Percentiles rank a stretch among this genome's conserved stretches.
phyloP scores from a whole-genome alignment of 345 rosid species.

The Aegle marmelos region DNA sequence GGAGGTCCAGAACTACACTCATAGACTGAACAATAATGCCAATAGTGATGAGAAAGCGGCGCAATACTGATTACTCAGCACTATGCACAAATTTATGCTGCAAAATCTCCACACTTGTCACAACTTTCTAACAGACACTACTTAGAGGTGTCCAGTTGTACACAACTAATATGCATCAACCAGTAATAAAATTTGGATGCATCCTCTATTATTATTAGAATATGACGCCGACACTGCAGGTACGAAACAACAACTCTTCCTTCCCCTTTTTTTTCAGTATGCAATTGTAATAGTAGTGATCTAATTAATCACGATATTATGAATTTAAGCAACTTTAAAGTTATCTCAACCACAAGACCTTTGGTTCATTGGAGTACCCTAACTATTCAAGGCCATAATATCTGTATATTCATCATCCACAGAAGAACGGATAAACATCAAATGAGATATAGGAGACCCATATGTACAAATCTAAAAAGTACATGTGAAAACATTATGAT shows the following conservation, averaged over 20 bases:
- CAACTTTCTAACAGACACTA: not conserved
- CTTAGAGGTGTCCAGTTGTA: too few relatives aligned
- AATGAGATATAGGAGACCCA: not conserved
- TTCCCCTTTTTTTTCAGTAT: too few relatives aligned
- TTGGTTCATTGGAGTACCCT: not conserved
- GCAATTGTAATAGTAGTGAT: too few relatives aligned
- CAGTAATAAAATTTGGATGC: not conserved
- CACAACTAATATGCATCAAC: not conserved
- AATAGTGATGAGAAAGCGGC: not conserved
- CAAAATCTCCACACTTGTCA: too few relatives aligned
- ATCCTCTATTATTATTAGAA: not conserved
- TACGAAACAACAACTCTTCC: not conserved
- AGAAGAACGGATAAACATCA: not conserved
- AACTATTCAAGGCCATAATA: not conserved
- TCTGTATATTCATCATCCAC: not conserved
- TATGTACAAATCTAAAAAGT: not conserved
- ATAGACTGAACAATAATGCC: not conserved
- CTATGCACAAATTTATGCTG: not conserved
- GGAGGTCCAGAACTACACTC: not conserved
- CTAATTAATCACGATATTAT: not conserved
- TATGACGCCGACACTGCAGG: not conserved
- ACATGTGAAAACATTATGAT: conserved; percentile 17
- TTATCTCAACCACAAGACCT: not conserved
- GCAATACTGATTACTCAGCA: not conserved
- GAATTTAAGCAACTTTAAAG: not conserved